Evolutionary conservation across 306 rosid genomes (phyloP).

Genomic region (Rubus parviflorus): DNA sequence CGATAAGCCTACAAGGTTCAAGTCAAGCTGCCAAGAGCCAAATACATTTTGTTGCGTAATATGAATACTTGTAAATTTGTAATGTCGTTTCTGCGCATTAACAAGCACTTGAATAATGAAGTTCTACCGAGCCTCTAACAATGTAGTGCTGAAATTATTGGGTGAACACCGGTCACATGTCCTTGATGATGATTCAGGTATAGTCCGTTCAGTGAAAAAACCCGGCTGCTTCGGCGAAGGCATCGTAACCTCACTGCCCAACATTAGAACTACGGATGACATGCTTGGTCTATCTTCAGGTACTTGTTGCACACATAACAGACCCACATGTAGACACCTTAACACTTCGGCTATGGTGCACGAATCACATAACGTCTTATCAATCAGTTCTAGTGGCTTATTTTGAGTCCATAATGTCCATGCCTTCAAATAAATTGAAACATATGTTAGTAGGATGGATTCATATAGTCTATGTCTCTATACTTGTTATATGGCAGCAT

Average conservation of each 20-base stretch:
- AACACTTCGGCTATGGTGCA: conserved; percentile 2
- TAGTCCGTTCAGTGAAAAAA: conserved; percentile 2
- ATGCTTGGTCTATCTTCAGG: conserved; percentile 33
- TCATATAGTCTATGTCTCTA: neutral
- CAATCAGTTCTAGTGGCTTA: conserved; percentile 2
- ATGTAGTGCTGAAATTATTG: neutral
- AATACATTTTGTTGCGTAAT: neutral
- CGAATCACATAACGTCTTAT: conserved; percentile 2
- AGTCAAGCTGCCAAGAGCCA: neutral
- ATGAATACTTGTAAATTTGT: neutral
- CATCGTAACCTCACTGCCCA: conserved; percentile 17
- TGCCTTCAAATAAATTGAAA: conserved; percentile 13
- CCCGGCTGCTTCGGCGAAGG: conserved; percentile 25
- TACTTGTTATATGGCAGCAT: too few relatives aligned
- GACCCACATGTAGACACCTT: conserved; percentile 22
- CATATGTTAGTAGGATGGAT: neutral
- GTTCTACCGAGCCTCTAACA: conserved; percentile 16
- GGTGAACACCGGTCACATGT: neutral
- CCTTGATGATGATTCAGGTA: neutral
- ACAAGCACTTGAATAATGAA: neutral
- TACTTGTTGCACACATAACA: conserved; percentile 23
- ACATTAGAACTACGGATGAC: conserved; percentile 10
- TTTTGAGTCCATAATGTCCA: conserved; percentile 31
- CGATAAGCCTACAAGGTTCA: neutral
- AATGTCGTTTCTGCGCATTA: neutral